Evolutionary conservation across 208 protist species (phyloP).

Genomic region (Leishmania arabica): DNA sequence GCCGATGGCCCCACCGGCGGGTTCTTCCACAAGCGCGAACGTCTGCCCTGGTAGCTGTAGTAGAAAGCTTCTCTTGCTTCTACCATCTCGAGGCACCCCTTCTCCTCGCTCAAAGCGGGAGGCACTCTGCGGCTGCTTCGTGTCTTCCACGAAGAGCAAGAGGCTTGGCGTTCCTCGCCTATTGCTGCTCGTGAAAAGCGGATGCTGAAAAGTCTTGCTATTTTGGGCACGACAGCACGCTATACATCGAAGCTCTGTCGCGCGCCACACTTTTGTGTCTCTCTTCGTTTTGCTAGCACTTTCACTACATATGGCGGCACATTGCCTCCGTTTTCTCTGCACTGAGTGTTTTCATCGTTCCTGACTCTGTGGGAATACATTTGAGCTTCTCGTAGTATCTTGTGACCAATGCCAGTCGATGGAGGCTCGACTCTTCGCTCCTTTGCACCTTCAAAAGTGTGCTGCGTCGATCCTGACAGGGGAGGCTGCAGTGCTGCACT

Average conservation of each 20-base stretch:
- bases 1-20: slow-evolving; percentile 70
- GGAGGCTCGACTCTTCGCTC: neutral
- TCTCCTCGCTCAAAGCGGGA: neutral
- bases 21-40: slow-evolving; percentile 78
- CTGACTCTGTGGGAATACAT: neutral
- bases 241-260: neutral
- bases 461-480: neutral
- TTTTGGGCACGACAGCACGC: neutral
- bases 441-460: neutral
- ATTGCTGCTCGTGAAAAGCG: neutral
- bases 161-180: neutral
- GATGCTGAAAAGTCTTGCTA: neutral
- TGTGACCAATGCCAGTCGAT: neutral
- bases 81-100: neutral
- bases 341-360: slow-evolving; percentile 2
- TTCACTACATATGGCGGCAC: neutral
- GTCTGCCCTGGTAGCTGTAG: slow-evolving; percentile 54
- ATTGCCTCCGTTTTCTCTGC: neutral
- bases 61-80: neutral
- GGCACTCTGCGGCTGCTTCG: neutral
- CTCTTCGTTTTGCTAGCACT: neutral
- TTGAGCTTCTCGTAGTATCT: neutral
- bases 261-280: neutral
- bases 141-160: neutral
- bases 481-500: neutral